phyloP scores from a whole-genome alignment of 352 stramenopile species.

The Pythium inflatum region DNA sequence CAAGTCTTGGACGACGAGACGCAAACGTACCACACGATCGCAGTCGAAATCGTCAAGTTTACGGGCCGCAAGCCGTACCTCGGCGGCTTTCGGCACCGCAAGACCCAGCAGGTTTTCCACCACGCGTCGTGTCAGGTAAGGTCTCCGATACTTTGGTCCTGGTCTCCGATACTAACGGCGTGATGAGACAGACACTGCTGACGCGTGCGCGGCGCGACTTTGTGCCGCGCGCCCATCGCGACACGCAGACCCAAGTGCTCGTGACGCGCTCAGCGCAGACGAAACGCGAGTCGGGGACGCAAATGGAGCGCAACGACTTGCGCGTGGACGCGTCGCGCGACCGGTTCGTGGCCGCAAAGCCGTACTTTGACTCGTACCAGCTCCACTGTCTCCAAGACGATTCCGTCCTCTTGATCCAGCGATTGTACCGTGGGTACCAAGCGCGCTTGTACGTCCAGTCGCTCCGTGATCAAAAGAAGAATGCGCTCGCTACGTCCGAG shows the following conservation, averaged over 20 bases:
- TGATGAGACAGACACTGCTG: conserved; percentile 68
- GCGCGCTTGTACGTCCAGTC: conserved; percentile 53
- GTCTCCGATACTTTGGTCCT: not conserved
- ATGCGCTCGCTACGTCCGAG: conserved; percentile 35
- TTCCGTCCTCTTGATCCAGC: conserved; percentile 81
- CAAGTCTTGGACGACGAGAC: conserved; percentile 66
- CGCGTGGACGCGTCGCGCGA: conserved; percentile 73
- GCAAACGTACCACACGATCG: conserved; percentile 53
- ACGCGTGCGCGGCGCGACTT: conserved; percentile 48
- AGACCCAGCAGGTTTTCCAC: conserved; percentile 90
- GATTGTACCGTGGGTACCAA: conserved; percentile 89
- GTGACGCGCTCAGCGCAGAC: conserved; percentile 84
- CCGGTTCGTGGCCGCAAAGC: conserved; percentile 54
- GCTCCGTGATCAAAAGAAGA: conserved; percentile 46
- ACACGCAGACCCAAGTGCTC: conserved; percentile 89
- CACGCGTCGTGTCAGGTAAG: conserved; percentile 86
- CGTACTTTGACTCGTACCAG: conserved; percentile 92
- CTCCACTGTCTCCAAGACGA: conserved; percentile 78
- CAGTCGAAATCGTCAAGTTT: conserved; percentile 82
- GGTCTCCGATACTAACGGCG: no score
- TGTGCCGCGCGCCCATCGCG: conserved; percentile 60
- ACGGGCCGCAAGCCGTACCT: conserved; percentile 82
- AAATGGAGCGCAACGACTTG: conserved; percentile 86
- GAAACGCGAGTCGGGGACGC: conserved; percentile 87
- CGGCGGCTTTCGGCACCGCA: conserved; percentile 88